These are phyloP conservation scores for Withania somnifera DNA, from an alignment of 305 asterid species.

Conservation along the genomic window DNA sequence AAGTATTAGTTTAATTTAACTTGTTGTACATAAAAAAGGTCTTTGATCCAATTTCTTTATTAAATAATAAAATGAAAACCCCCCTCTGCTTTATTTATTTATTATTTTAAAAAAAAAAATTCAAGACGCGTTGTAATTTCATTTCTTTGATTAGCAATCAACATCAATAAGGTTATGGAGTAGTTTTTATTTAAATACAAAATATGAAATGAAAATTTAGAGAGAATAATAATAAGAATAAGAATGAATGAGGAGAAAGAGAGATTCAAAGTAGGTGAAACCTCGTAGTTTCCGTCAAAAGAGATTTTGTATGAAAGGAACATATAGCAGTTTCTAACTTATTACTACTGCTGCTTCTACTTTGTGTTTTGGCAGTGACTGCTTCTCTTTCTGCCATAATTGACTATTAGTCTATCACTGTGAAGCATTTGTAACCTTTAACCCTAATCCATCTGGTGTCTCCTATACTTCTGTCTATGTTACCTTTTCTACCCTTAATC, in stretches of 20 bases:
- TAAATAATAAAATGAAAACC: neutral
- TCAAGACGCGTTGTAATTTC: neutral
- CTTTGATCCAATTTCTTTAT: neutral
- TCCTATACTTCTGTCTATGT: slow-evolving; percentile 16
- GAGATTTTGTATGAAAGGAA: neutral
- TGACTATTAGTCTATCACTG: slow-evolving; percentile 8
- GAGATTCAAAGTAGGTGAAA: slow-evolving; percentile 26
- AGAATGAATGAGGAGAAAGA: slow-evolving; percentile 5
- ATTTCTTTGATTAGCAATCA: neutral
- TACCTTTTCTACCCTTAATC: neutral
- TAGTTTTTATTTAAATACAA: neutral
- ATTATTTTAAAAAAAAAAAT: neutral
- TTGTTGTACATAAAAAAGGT: neutral
- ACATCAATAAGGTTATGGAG: neutral
- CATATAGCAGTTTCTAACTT: neutral
- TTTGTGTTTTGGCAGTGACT: neutral
- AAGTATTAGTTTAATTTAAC: neutral
- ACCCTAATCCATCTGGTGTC: slow-evolving; percentile 19
- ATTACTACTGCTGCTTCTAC: neutral
- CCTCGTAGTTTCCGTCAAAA: slow-evolving; percentile 50
- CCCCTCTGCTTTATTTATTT: neutral
- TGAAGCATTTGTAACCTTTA: slow-evolving; percentile 24
- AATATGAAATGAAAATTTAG: neutral
- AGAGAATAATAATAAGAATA: neutral
- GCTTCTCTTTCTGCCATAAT: slow-evolving; percentile 7